These are phyloP conservation scores for Podospora bellae-mahoneyi DNA, from an alignment of 495 filamentous ascomycete genomes.

Conservation along the genomic window DNA sequence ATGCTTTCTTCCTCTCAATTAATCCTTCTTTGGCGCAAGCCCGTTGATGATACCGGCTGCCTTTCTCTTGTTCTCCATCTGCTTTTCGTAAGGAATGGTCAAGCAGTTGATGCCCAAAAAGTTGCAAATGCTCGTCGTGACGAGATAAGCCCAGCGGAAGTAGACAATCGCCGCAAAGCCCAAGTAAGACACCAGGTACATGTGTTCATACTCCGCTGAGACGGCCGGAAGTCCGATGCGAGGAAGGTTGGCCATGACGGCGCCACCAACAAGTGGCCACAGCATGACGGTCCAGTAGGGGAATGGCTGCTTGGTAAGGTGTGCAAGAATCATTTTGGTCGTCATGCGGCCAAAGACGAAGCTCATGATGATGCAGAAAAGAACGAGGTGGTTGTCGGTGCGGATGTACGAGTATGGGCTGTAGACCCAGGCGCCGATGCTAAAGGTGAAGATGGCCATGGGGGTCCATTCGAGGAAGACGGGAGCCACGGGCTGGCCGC, in stretches of 20 bases:
- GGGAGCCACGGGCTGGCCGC: conserved; percentile 72
- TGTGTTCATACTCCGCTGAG: conserved; percentile 62
- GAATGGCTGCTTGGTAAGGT: conserved; percentile 89
- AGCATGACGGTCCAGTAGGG: conserved; percentile 95
- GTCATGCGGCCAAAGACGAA: conserved; percentile 99
- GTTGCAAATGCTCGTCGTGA: conserved; percentile 86
- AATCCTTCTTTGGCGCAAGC: not conserved
- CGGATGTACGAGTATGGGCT: conserved; percentile 79
- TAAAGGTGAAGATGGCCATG: conserved; percentile 72
- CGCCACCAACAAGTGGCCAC: conserved; percentile 77
- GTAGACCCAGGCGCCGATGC: conserved; percentile 78
- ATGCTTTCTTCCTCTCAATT: not conserved
- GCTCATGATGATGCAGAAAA: conserved; percentile 90
- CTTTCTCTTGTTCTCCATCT: conserved; percentile 40
- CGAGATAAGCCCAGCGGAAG: conserved; percentile 85
- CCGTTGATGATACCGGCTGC: conserved; percentile 25
- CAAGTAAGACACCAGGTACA: conserved; percentile 81
- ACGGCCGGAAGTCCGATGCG: conserved; percentile 63
- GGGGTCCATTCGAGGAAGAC: conserved; percentile 94
- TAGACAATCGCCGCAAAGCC: conserved; percentile 78
- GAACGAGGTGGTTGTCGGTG: conserved; percentile 75
- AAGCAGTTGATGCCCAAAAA: conserved; percentile 93
- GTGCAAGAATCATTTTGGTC: conserved; percentile 97
- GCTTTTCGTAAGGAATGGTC: conserved; percentile 70
- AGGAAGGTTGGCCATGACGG: conserved; percentile 78